Percentiles rank a stretch among this genome's conserved stretches.
Evolutionary conservation across 1,284 basidiomycete species (phyloP).

Genomic region (Marasmius tenuissimus): DNA sequence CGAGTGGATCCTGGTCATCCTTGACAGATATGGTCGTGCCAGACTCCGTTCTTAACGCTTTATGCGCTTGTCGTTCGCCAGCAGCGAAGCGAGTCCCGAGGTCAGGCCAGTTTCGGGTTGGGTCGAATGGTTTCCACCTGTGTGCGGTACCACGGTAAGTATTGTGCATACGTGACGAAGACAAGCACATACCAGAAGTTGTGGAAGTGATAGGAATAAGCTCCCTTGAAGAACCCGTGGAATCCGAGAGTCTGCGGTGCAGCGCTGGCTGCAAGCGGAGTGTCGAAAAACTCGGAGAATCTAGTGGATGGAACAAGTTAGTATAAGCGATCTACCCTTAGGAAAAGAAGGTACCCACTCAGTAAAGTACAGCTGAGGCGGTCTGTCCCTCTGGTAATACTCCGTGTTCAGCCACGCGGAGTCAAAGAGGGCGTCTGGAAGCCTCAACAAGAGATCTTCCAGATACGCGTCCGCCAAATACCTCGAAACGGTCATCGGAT

Average conservation of each 20-base stretch:
- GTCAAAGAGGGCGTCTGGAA: conserved; percentile 80
- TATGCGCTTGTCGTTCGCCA: conserved; percentile 51
- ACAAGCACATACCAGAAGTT: conserved; percentile 61
- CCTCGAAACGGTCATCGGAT: conserved; percentile 73
- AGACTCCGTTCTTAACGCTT: conserved; percentile 29
- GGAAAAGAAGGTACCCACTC: conserved; percentile 43
- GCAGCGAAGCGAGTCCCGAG: conserved; percentile 63
- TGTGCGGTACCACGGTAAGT: background rate
- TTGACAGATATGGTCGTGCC: conserved; percentile 2
- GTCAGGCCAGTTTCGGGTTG: conserved; percentile 72
- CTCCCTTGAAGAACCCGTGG: conserved; percentile 79
- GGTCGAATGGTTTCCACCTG: conserved; percentile 80
- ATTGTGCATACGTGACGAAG: background rate
- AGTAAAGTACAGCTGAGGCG: conserved; percentile 77
- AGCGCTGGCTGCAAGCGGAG: conserved; percentile 60
- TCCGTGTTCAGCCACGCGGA: conserved; percentile 81
- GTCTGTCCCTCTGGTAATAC: too few relatives aligned
- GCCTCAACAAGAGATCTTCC: conserved; percentile 61
- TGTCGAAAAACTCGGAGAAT: conserved; percentile 73
- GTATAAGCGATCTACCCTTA: background rate
- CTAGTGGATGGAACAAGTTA: conserved; percentile 29
- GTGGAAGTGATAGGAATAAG: conserved; percentile 83
- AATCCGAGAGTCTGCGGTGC: conserved; percentile 73
- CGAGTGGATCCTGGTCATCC: conserved; percentile 4
- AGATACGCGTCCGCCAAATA: conserved; percentile 72